Conservation (phyloP, 768 basidiomycete genomes). For the Trametes sanguinea region DNA sequence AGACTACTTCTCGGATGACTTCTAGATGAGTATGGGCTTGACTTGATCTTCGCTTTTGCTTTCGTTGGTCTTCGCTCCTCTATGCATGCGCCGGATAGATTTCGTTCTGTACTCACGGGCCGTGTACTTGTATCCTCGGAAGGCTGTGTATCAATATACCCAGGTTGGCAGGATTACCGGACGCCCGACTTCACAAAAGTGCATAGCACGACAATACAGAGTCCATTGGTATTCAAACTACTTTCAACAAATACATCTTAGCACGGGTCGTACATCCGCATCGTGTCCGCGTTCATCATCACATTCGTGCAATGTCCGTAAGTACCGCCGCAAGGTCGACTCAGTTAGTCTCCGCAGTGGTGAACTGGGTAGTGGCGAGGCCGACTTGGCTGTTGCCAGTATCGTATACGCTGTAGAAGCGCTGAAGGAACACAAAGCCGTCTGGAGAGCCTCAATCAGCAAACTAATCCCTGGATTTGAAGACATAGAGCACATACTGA, state of each 20-base stretch:
- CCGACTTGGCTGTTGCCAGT: conserved; percentile 37
- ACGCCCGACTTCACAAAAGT: too few relatives aligned
- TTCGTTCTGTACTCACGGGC: neutral
- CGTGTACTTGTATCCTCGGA: neutral
- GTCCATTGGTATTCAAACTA: neutral
- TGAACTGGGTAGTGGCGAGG: conserved; percentile 37
- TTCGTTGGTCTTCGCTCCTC: neutral
- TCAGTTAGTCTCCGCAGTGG: conserved; percentile 27
- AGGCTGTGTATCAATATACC: too few relatives aligned
- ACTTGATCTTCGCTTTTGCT: neutral
- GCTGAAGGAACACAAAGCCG: conserved; percentile 59
- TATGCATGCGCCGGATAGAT: neutral
- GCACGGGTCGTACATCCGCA: neutral
- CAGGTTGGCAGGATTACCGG: too few relatives aligned
- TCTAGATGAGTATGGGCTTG: conserved; percentile 10
- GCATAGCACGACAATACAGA: too few relatives aligned
- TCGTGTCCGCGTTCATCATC: neutral
- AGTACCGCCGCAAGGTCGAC: neutral
- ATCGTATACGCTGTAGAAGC: conserved; percentile 54
- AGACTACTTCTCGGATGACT: conserved; percentile 48
- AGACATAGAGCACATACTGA: conserved; percentile 42
- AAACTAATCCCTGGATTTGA: neutral
- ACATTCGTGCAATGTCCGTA: too few relatives aligned
- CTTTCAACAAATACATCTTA: neutral
- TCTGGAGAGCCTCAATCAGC: conserved; percentile 35